phyloP scores from a whole-genome alignment of 1,284 basidiomycete species.

The Trametes pubescens region DNA sequence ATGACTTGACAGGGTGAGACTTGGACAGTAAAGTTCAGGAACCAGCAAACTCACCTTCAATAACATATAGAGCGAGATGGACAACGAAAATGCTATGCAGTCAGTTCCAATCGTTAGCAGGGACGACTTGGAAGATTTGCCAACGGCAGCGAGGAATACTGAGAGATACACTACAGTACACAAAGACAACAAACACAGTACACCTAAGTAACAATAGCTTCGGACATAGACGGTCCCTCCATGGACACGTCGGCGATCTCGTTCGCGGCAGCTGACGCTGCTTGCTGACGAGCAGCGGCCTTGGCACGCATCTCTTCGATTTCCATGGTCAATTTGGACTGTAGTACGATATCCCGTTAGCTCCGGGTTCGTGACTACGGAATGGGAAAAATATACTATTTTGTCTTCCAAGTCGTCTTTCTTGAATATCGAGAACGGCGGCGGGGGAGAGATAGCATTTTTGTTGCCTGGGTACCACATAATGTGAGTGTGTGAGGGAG shows the following conservation, averaged over 20 bases:
- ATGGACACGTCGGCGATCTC: conserved; percentile 39
- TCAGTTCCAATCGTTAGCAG: not conserved
- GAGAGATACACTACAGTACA: conserved; percentile 28
- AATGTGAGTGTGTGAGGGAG: not conserved
- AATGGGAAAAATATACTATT: conserved; percentile 52
- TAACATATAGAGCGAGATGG: not conserved
- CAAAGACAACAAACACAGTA: not conserved
- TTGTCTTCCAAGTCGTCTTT: conserved; percentile 65
- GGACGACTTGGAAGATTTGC: not conserved
- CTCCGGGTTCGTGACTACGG: not conserved
- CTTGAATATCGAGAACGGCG: conserved; percentile 67
- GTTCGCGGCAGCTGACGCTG: conserved; percentile 17
- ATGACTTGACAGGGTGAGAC: conserved; percentile 6
- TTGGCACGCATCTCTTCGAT: conserved; percentile 53
- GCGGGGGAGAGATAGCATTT: conserved; percentile 44
- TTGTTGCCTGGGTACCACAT: conserved; percentile 49
- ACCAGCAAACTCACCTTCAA: conserved; percentile 6
- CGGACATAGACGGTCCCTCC: conserved; percentile 30
- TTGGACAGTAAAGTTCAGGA: not conserved
- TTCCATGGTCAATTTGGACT: conserved; percentile 59
- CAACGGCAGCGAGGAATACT: not conserved
- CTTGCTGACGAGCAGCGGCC: conserved; percentile 35
- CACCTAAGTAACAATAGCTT: conserved; percentile 10
- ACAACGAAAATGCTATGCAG: not conserved
- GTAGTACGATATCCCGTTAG: conserved; percentile 11